Evolutionary conservation across 768 basidiomycete species (phyloP).

Genomic region (Auricularia auricula-judae): DNA sequence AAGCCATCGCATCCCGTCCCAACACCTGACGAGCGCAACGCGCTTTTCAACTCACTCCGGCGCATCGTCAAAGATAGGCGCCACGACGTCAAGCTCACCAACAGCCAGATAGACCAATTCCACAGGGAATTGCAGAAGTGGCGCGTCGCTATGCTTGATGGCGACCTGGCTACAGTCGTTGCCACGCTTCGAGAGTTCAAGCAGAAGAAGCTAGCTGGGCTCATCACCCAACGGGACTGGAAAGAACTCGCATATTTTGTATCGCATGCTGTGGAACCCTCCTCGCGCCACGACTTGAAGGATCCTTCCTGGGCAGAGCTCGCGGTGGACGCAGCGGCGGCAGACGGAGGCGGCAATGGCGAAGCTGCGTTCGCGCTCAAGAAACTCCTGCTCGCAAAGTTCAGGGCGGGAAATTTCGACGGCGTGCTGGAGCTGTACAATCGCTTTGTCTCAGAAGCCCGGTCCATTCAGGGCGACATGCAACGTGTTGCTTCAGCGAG

Average conservation of each 20-base stretch:
- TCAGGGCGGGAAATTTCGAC: not conserved
- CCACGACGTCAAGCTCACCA: not conserved
- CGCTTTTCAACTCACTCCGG: not conserved
- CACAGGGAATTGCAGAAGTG: not conserved
- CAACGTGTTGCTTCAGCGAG: not conserved
- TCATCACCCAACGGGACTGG: not conserved
- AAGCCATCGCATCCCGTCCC: not conserved
- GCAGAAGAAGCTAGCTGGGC: not conserved
- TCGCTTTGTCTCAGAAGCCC: not conserved
- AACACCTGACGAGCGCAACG: not conserved
- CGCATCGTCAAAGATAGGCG: not conserved
- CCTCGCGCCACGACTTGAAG: not conserved
- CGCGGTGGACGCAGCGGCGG: not conserved
- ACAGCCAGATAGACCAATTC: not conserved
- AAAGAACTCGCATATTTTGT: not conserved
- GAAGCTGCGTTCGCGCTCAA: not conserved
- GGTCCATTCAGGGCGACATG: not conserved
- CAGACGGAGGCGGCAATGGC: not conserved
- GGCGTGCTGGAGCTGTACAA: not conserved
- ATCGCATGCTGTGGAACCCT: not conserved
- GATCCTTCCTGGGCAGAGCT: not conserved
- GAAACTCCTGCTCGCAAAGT: not conserved
- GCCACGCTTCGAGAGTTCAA: not conserved
- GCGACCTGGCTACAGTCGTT: not conserved
- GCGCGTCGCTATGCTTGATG: not conserved